Conservation (phyloP, 345 rosid genomes). For the Salix exigua region DNA sequence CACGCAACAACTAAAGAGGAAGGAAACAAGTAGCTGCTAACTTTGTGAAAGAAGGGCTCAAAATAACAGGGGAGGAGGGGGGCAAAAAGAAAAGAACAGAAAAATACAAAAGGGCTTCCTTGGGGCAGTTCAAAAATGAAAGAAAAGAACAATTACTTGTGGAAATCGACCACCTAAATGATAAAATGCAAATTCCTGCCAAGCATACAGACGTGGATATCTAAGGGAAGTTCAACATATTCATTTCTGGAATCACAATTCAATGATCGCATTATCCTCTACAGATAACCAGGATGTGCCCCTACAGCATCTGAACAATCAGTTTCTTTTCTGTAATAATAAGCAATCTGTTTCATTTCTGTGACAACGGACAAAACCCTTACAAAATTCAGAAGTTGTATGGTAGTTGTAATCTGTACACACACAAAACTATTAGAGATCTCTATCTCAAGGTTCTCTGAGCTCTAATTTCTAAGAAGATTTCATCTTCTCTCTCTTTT, state of each 20-base stretch:
- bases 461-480: slow-evolving; percentile 8
- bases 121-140: not conserved
- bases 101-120: not conserved
- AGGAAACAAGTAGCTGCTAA: not conserved
- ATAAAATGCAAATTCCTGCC: not conserved
- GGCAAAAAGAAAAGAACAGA: slow-evolving; percentile 3
- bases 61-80: slow-evolving; percentile 1
- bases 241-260: not conserved
- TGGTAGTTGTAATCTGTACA: slow-evolving; percentile 14
- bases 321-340: slow-evolving; percentile 5
- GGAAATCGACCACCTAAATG: not conserved
- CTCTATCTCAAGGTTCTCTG: slow-evolving; percentile 3
- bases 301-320: not conserved
- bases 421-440: not conserved
- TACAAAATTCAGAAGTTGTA: not conserved
- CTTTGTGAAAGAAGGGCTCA: slow-evolving; percentile 19
- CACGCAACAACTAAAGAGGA: not conserved
- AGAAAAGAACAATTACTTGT: not conserved
- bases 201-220: not conserved
- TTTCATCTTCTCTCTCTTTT: slow-evolving; percentile 14
- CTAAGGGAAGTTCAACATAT: not conserved
- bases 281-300: not conserved
- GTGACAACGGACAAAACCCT: slow-evolving; percentile 11
- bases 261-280: not conserved
- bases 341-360: slow-evolving; percentile 24